Evolutionary conservation across 305 asterid species (phyloP), one percentile per base, ranked within the genome.

Genomic region (Fraxinus angustifolia): DNA sequence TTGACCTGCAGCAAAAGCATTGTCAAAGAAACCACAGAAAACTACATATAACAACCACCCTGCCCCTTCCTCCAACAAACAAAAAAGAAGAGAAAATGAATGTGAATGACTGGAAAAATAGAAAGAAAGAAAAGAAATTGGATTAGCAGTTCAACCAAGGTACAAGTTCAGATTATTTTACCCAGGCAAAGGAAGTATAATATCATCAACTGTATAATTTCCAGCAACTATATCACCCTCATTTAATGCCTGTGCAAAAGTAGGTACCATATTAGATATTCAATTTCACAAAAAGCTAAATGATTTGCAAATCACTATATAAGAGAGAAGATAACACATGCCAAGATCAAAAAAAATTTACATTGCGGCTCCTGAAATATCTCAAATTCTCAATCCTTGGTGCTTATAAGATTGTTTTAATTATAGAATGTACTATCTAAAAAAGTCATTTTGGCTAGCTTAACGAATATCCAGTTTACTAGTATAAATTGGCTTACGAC

Each of bases 151-250:
- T 12, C 76, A 80, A 73, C 67, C 8, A 68, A 42, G 23, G 30
- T 21, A 34, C 33, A 82, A 82, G 70, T 76, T 84, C 65, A 73
- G 79, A 67, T 77, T 81, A 79, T 81, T 78, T 83, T 90, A 95
- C 99, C 99, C 99, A 11, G 99, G 98, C 83, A 95, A 90, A 87
- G 99, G 99, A 87, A 95, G 98, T 84, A 95, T 90, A 48, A 95
- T 81, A 82, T 95, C 98, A 8, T 93, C 91, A 80, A 89, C 73
- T 1, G 89, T 80, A 84, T 91, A 95, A 75, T 88, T 90, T 78
- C 89, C 97, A 84, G 96, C 85, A 82, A 67, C 83, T 78, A 95
- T 70, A 88, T 95, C 98, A 80, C 92, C 97, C 83, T 92, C 92
- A 71, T 85, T 82, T 65, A 95, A 76, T 67, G 82, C 96, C 99